Conservation (phyloP, 1,284 basidiomycete genomes). For the Butyriboletus appendiculatus region DNA sequence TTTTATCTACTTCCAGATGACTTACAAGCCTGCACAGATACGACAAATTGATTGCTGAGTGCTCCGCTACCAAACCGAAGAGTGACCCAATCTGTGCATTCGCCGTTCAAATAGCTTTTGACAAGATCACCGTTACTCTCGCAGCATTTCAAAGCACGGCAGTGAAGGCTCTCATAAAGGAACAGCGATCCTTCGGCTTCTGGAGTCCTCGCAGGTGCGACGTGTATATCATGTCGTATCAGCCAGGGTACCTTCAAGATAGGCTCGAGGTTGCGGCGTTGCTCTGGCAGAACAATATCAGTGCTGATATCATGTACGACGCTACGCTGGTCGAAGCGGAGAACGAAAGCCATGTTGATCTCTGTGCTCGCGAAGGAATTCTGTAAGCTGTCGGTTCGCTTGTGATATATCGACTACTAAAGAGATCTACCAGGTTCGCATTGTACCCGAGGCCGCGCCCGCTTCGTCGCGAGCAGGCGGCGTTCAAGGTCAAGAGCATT, state of each 20-base stretch:
- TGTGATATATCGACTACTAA: not conserved
- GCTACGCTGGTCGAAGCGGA: slow-evolving; percentile 60
- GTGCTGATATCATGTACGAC: slow-evolving; percentile 88
- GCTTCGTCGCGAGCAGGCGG: slow-evolving; percentile 59
- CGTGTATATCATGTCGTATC: slow-evolving; percentile 81
- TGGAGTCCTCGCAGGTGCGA: slow-evolving; percentile 88
- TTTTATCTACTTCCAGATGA: not conserved
- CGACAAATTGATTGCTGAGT: slow-evolving; percentile 68
- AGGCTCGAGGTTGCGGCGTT: slow-evolving; percentile 77
- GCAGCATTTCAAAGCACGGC: slow-evolving; percentile 73
- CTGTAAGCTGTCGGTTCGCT: slow-evolving; percentile 48
- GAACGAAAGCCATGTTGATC: slow-evolving; percentile 62
- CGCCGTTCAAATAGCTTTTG: slow-evolving; percentile 77
- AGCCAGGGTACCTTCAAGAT: slow-evolving; percentile 73
- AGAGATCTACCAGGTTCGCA: slow-evolving; percentile 53
- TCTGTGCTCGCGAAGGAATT: slow-evolving; percentile 75
- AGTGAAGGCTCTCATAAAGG: slow-evolving; percentile 69
- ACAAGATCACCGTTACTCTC: slow-evolving; percentile 75
- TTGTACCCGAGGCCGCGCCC: slow-evolving; percentile 65
- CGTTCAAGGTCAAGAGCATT: slow-evolving; percentile 80
- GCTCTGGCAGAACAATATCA: slow-evolving; percentile 82
- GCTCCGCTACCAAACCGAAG: slow-evolving; percentile 56
- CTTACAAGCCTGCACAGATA: slow-evolving; percentile 50
- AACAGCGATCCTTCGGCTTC: slow-evolving; percentile 81
- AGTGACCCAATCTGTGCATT: slow-evolving; percentile 62